Evolutionary conservation across 164 flowering plant species (phyloP).

Genomic region (Sedum album): DNA sequence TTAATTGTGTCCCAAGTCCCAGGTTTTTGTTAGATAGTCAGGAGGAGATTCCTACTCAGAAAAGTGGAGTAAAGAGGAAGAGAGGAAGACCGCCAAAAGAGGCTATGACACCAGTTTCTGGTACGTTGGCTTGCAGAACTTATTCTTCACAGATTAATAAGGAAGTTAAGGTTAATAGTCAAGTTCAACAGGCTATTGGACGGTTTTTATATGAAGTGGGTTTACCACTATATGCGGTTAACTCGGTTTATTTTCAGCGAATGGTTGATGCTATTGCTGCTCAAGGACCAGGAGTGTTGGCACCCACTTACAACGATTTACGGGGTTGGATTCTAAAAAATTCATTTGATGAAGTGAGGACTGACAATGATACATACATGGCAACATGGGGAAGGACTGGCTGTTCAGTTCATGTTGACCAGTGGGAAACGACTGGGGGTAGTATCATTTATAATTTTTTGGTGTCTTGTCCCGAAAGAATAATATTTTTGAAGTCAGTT

Average conservation of each 20-base stretch:
- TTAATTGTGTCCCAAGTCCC: no score
- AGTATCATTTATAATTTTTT: conserved; percentile 42
- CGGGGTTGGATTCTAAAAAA: conserved; percentile 69
- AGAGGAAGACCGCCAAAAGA: conserved; percentile 19
- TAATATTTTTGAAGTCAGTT: conserved; percentile 60
- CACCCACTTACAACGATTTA: conserved; percentile 62
- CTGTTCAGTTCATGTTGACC: conserved; percentile 69
- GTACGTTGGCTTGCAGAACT: conserved; percentile 11
- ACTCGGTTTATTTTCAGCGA: conserved; percentile 69
- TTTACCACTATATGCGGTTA: conserved; percentile 57
- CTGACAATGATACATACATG: conserved; percentile 29
- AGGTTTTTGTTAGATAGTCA: conserved; percentile 15
- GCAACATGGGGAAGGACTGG: conserved; percentile 62
- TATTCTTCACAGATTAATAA: conserved; percentile 11
- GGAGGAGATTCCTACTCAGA: conserved; percentile 25
- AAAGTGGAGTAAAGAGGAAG: conserved; percentile 37
- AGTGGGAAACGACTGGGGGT: conserved; percentile 41
- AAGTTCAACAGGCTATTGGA: conserved; percentile 60
- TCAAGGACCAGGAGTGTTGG: conserved; percentile 33
- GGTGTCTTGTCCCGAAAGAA: conserved; percentile 64
- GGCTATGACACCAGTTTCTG: conserved; percentile 22
- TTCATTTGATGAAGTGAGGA: conserved; percentile 55
- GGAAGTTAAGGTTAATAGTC: conserved; percentile 19
- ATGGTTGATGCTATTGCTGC: conserved; percentile 78
- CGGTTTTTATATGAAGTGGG: conserved; percentile 76